Percentiles rank a stretch among this genome's conserved stretches.
Evolutionary conservation across 2,329 filamentous ascomycete genomes (phyloP).

Genomic region (Immersiporthe knoxdaviesiana): DNA sequence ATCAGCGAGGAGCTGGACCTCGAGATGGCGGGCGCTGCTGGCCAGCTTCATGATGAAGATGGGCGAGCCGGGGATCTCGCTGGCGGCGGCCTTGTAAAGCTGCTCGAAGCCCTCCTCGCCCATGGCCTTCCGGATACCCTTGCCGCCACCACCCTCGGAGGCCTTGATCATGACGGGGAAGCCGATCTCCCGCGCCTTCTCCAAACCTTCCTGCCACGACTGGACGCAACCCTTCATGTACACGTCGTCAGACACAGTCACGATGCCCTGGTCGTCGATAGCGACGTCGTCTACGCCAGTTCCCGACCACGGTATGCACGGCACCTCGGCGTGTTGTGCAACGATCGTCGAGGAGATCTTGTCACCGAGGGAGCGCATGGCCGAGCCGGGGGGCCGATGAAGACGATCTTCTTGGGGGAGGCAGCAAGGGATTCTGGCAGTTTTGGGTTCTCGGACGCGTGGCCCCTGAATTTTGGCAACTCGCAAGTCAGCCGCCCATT

Average conservation of each 20-base stretch:
- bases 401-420: slow-evolving; percentile 97
- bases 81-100: slow-evolving; percentile 93
- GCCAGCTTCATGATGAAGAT: slow-evolving; percentile 99
- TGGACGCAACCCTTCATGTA: slow-evolving; percentile 91
- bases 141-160: slow-evolving; percentile 98
- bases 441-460: slow-evolving; percentile 98
- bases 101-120: slow-evolving; percentile 81
- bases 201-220: slow-evolving; percentile 86
- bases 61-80: slow-evolving; percentile 95
- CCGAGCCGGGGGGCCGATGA: slow-evolving; percentile 98
- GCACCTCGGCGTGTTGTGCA: slow-evolving; percentile 92
- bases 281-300: slow-evolving; percentile 83
- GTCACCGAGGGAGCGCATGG: slow-evolving; percentile 98
- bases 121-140: slow-evolving; percentile 96
- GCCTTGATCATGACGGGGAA: slow-evolving; percentile 99
- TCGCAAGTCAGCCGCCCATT: slow-evolving; percentile 13
- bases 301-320: slow-evolving; percentile 99
- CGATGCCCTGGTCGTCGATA: slow-evolving; percentile 81
- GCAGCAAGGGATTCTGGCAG: slow-evolving; percentile 94
- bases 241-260: slow-evolving; percentile 83
- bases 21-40: slow-evolving; percentile 92
- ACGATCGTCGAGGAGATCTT: slow-evolving; percentile 99
- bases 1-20: slow-evolving; percentile 95
- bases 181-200: slow-evolving; percentile 85
- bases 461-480: slow-evolving; percentile 64